A percentile compares a stretch with the other conserved stretches of the same genome.
These are phyloP conservation scores for Terana coerulea DNA, from an alignment of 768 basidiomycete genomes.

Conservation along the genomic window DNA sequence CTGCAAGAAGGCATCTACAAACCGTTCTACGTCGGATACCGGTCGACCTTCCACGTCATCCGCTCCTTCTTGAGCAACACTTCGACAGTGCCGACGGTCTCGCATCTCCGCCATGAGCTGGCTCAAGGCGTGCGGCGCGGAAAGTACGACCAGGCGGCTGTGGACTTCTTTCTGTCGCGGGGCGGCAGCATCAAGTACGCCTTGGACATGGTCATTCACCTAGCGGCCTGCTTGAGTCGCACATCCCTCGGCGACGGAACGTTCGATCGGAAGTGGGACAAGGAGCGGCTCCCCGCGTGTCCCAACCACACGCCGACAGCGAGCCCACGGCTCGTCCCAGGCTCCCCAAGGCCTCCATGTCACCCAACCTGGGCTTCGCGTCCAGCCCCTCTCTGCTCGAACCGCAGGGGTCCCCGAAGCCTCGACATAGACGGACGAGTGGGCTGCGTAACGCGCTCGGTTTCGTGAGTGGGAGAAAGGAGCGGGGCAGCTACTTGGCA, in stretches of 20 bases:
- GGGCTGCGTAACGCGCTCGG: not conserved
- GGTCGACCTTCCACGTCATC: slow-evolving; percentile 9
- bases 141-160: not conserved
- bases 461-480: slow-evolving; percentile 1
- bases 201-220: slow-evolving; percentile 10
- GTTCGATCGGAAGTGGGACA: slow-evolving; percentile 10
- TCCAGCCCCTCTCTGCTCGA: not conserved
- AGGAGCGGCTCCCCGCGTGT: not conserved
- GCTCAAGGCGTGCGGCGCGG: slow-evolving; percentile 3
- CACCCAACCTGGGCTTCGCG: not conserved
- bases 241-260: slow-evolving; percentile 11
- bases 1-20: slow-evolving; percentile 7
- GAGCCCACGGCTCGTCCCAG: too few species aligned
- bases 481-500: not conserved
- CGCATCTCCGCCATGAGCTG: slow-evolving; percentile 1
- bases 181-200: slow-evolving; percentile 11
- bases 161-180: slow-evolving; percentile 9
- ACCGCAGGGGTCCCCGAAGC: not conserved
- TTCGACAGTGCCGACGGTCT: not conserved
- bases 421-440: not conserved
- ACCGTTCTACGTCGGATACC: slow-evolving; percentile 11
- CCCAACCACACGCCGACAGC: not conserved
- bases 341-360: not conserved
- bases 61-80: not conserved
- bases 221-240: slow-evolving; percentile 9